A percentile compares a stretch with the other conserved stretches of the same genome.
Evolutionary conservation across 2,329 filamentous ascomycete genomes (phyloP).

Genomic region (Claviceps sp.): DNA sequence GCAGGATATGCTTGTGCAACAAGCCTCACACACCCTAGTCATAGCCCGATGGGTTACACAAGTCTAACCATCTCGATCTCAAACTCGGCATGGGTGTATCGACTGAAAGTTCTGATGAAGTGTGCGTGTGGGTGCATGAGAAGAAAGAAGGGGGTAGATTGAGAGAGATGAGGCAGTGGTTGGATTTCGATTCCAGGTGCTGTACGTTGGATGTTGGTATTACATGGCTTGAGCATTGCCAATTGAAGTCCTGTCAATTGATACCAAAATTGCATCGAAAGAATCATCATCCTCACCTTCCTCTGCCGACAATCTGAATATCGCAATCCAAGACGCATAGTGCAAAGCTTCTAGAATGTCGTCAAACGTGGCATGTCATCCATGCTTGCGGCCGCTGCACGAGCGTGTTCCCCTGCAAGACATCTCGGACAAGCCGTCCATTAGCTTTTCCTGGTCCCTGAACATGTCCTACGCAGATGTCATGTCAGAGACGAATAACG

Average conservation of each 20-base stretch:
- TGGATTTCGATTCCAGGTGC: neutral
- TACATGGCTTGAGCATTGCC: neutral
- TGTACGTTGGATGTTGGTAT: neutral
- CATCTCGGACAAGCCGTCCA: neutral
- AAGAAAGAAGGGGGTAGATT: neutral
- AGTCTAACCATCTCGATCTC: neutral
- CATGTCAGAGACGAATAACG: neutral
- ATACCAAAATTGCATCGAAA: neutral
- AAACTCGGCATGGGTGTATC: neutral
- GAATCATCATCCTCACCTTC: neutral
- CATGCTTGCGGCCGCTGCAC: neutral
- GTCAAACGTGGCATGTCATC: neutral
- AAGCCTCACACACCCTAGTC: neutral
- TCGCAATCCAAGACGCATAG: neutral
- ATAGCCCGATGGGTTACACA: neutral
- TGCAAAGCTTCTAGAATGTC: constrained; percentile 1
- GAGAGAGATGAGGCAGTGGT: neutral
- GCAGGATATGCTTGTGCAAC: neutral
- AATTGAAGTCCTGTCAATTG: neutral
- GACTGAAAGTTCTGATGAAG: neutral
- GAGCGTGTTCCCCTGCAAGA: neutral
- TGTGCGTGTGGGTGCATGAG: neutral
- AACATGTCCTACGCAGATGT: neutral
- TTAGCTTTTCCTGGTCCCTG: neutral
- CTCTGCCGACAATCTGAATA: neutral